A percentile compares a stretch with the other conserved stretches of the same genome.
Conservation (phyloP, 2,329 filamentous ascomycete genomes). For the Botrytis hyacinthi region DNA sequence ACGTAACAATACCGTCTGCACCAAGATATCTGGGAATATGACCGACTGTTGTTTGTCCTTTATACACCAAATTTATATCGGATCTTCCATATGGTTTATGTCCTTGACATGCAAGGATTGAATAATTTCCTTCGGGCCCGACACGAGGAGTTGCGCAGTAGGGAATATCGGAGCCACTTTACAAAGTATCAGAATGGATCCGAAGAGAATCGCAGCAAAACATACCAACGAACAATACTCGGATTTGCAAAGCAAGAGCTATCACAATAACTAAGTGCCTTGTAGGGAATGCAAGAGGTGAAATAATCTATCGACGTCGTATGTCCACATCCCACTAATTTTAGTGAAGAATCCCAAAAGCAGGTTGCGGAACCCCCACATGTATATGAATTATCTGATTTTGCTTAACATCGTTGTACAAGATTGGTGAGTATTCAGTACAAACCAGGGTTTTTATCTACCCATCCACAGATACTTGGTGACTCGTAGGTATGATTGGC, state of each 20-base stretch:
- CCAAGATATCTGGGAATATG: slow-evolving; percentile 24
- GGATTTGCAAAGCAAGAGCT: slow-evolving; percentile 22
- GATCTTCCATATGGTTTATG: slow-evolving; percentile 11
- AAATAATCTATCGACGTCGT: slow-evolving; percentile 24
- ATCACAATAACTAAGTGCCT: slow-evolving; percentile 20
- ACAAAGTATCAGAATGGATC: background rate
- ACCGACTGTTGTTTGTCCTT: slow-evolving; percentile 22
- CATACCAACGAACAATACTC: slow-evolving; percentile 23
- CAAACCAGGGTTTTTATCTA: slow-evolving; percentile 19
- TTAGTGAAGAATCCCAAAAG: slow-evolving; percentile 25
- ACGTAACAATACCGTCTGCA: slow-evolving; percentile 23
- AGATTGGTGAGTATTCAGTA: background rate
- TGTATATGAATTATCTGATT: slow-evolving; percentile 24
- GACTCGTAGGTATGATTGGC: slow-evolving; percentile 11
- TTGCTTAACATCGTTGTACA: slow-evolving; percentile 3
- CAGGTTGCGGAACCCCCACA: slow-evolving; percentile 24
- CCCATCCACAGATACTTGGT: slow-evolving; percentile 18
- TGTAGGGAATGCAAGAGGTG: slow-evolving; percentile 26
- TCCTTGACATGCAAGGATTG: slow-evolving; percentile 23
- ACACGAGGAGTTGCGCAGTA: slow-evolving; percentile 23
- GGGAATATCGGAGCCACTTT: slow-evolving; percentile 22
- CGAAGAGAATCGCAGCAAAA: background rate
- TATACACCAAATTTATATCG: slow-evolving; percentile 8
- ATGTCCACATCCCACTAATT: slow-evolving; percentile 24
- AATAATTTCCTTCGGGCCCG: slow-evolving; percentile 21